Percentiles rank a stretch among this genome's conserved stretches.
Evolutionary conservation across 495 filamentous ascomycete species (phyloP).

Genomic region (Penicillium bovifimosum): DNA sequence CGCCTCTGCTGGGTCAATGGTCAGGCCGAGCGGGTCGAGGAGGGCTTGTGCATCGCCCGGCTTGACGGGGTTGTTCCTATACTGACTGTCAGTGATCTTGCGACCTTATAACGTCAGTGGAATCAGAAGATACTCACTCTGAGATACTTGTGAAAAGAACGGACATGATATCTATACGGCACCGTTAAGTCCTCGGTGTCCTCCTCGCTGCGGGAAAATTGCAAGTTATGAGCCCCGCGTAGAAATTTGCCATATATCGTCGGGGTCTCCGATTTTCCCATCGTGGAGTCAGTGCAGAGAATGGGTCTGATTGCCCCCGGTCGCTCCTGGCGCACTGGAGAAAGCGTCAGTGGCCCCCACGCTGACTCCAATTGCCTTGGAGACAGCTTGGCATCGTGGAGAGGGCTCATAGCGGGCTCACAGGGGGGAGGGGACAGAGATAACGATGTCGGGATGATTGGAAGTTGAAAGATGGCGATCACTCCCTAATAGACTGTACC

Average conservation of each 20-base stretch:
- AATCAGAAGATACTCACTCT: conserved; percentile 14
- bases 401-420: neutral
- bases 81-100: neutral
- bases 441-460: neutral
- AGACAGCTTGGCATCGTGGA: neutral
- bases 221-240: conserved; percentile 2
- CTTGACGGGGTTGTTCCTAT: conserved; percentile 27
- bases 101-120: neutral
- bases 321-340: neutral
- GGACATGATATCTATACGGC: conserved; percentile 18
- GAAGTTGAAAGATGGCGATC: neutral
- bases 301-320: neutral
- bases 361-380: conserved; percentile 8
- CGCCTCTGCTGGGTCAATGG: conserved; percentile 23
- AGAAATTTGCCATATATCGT: conserved; percentile 1
- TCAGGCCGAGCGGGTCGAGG: conserved; percentile 21
- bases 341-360: conserved; percentile 11
- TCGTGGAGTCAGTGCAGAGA: conserved; percentile 5
- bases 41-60: conserved; percentile 24
- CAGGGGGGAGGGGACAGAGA: neutral
- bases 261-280: conserved; percentile 1
- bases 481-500: too few relatives aligned
- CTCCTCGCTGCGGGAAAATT: neutral
- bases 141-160: conserved; percentile 33
- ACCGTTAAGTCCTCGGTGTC: neutral